Base-by-base conservation (phyloP, 2,329 filamentous ascomycete genomes). In the Fusarium liriodendri region DNA sequence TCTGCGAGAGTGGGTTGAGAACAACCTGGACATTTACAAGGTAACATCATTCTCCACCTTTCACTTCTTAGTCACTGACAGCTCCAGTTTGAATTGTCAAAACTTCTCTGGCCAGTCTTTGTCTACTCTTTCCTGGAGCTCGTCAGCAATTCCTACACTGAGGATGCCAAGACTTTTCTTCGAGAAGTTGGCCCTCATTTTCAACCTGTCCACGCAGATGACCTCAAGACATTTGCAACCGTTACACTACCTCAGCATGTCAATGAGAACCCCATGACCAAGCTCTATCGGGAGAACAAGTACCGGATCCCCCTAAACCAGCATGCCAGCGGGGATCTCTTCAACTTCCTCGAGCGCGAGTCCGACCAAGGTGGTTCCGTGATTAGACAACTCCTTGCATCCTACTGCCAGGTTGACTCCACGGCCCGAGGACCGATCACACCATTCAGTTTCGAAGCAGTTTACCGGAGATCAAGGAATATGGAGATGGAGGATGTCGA, bases 1-100 rank as follows among this genome's bases (percentile, higher is more conserved):
- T 47, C 85, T 97, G 47, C 92, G 89, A 73, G 89, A 90, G 73
- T 99, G 95, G 93, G 92, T 98, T 55, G 95, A 98, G 75, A 95
- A 96, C 76, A 95, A 94, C 68, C 87, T 99, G 27, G 96, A 98
- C 74, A 89, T 98, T 32, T 98, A 98, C 89, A 98, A 98, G 87
- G 94, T 93, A 82, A 77, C 84, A 22, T 35, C 33, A 38, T 33
- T 35, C 55, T 1, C 20, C 6, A 38, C 3, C 3, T 42, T 20
- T 35, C 78, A 45, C 76, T 22, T 5, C 6, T 32, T 16, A 16
- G 47, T 74, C 32, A 25, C 76, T 82, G 38, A 79, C 59, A n/a
- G 3, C 52, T 68, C 14, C 71, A 95, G 91, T 95, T 96, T 52
- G 97, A 99, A 84, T 87, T 99, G 4, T 89, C 91, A 67, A 95